Evolutionary conservation across 257 asterid genomes (phyloP).

Genomic region (Capsicum rhomboideum): DNA sequence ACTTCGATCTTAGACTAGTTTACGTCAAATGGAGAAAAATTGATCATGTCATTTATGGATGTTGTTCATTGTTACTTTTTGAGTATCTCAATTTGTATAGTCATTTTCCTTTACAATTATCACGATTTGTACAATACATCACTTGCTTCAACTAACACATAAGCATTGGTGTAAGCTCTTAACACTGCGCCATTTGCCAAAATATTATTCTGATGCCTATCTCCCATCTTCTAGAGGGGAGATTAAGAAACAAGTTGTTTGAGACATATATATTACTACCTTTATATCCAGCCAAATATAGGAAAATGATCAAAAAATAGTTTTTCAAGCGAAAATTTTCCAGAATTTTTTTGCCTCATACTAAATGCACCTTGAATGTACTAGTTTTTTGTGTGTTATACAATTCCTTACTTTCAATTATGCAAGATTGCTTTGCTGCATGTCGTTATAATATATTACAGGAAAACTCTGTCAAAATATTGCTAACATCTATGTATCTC

Average conservation of each 20-base stretch:
- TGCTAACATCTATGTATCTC: constrained; percentile 15
- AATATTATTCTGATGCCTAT: neutral
- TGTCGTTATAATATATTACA: neutral
- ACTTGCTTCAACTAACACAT: neutral
- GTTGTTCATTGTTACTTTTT: neutral
- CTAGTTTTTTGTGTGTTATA: neutral
- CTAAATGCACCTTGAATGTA: neutral
- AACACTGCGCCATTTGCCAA: neutral
- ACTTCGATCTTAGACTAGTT: neutral
- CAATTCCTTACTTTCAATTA: neutral
- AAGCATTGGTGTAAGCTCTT: neutral
- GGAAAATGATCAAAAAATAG: neutral
- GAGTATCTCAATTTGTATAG: neutral
- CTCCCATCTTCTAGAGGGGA: neutral
- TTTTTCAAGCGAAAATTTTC: neutral
- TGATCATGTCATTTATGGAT: neutral
- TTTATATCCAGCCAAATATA: neutral
- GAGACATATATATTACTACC: neutral
- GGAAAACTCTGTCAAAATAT: neutral
- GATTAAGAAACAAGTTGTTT: neutral
- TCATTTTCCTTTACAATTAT: neutral
- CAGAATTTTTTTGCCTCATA: neutral
- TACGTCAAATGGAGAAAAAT: neutral
- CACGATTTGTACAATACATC: neutral
- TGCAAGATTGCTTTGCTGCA: neutral